Evolutionary conservation across 1,284 basidiomycete species (phyloP).

Genomic region (Ustilago bromivora): DNA sequence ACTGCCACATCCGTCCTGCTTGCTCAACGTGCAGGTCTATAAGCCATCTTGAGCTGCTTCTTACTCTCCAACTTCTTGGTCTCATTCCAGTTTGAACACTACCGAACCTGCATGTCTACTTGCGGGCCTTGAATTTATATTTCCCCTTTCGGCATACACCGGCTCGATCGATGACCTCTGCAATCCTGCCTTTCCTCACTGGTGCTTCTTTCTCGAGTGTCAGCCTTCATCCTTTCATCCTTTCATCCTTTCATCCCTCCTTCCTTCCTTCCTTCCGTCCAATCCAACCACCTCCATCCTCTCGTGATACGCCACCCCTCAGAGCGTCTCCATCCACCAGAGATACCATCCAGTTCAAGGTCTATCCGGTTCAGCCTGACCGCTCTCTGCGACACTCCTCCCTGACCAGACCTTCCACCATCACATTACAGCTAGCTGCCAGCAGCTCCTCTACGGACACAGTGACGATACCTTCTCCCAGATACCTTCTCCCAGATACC

Average conservation of each 20-base stretch:
- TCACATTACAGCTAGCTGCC: not conserved
- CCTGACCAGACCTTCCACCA: conserved; percentile 1
- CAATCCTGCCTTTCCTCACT: conserved; percentile 1
- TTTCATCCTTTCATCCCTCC: not conserved
- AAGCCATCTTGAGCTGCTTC: conserved; percentile 1
- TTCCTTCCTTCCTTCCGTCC: not conserved
- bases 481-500: conserved; percentile 16
- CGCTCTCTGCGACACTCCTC: not conserved
- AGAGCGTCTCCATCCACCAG: not conserved
- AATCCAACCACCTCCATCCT: conserved; percentile 1
- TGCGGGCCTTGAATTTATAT: conserved; percentile 22
- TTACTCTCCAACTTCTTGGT: not conserved
- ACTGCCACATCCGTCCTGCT: not conserved
- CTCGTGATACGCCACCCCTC: not conserved
- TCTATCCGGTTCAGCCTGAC: not conserved
- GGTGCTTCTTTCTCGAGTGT: not conserved
- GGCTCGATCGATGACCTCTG: conserved; percentile 19
- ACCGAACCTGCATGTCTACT: not conserved
- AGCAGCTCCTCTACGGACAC: not conserved
- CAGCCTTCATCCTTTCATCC: conserved; percentile 2
- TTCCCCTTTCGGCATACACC: conserved; percentile 15
- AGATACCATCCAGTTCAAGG: conserved; percentile 8
- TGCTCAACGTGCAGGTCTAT: not conserved
- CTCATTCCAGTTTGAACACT: conserved; percentile 6
- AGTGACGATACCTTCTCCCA: conserved; percentile 1